Base-by-base conservation (phyloP, 345 rosid genomes). In the Turnera subulata region DNA sequence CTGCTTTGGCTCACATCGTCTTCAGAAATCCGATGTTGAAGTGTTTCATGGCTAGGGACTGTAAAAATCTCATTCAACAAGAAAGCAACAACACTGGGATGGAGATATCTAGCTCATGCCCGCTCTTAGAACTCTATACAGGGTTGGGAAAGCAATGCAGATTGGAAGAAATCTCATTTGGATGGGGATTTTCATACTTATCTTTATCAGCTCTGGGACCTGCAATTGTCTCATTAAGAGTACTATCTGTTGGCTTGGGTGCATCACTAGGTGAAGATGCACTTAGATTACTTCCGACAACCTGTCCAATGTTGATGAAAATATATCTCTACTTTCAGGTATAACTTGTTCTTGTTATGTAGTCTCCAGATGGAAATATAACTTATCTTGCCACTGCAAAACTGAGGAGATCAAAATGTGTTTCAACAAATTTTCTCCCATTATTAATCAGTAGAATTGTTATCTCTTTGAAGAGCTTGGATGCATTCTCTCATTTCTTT, bases 311-410 rank as follows among this genome's bases (percentile, higher is more conserved):
- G 78, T 75, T 89, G 59, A 83, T 84, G 70, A 73, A 82, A 26
- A 12, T 84, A 24, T 57, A 65, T 64, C 84, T 89, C 65, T 68
- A 50, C 76, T 89, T 89, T 73, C 95, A 86, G 97, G 97, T 86
- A 81, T 25, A 52, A 50, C 47, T 15, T 38, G 42, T 24, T 26
- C 47, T 15, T 38, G 42, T 24, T 26, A 24, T 18, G 25, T 11
- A 23, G n/a, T 11, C 15, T n/a, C n/a, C n/a, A n/a, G 11, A 14
- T 19, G 26, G 7, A 39, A 42, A 25, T 2, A 33, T 8, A 38
- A 8, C 17, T 53, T 4, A 39, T n/a, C 18, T 60, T 60, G 55
- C 18, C 20, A 17, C n/a, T 23, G 32, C 50, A 19, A 12, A 47
- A 12, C 29, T 33, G 18, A 13, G 22, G 53, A 59, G n/a, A 38